A percentile compares a stretch with the other conserved stretches of the same genome.
Evolutionary conservation across 169 alveolate species (phyloP).

Genomic region (Eimeria necatrix): DNA sequence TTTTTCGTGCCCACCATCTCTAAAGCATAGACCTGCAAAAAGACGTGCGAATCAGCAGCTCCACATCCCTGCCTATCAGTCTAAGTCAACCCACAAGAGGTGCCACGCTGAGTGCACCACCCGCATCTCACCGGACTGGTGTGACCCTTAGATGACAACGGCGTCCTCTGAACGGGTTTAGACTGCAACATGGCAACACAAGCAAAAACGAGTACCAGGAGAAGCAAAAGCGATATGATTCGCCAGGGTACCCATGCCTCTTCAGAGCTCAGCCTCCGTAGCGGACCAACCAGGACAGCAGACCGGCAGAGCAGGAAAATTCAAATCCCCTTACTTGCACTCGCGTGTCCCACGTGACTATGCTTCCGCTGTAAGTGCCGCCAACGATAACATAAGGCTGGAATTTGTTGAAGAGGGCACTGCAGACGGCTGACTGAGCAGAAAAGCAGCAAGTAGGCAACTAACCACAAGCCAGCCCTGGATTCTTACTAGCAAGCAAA

Average conservation of each 20-base stretch:
- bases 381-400: constrained; percentile 93
- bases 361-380: constrained; percentile 94
- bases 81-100: too few relatives aligned
- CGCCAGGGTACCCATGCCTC: background rate
- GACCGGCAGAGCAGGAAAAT: too few relatives aligned
- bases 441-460: background rate
- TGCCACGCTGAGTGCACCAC: too few relatives aligned
- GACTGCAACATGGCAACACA: constrained; percentile 63
- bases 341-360: constrained; percentile 95
- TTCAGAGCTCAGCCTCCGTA: background rate
- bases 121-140: constrained; percentile 86
- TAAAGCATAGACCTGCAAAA: constrained; percentile 86
- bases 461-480: too few relatives aligned
- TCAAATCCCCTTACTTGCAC: constrained; percentile 84
- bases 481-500: background rate
- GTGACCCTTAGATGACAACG: constrained; percentile 91
- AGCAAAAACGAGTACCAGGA: background rate
- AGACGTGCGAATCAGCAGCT: background rate
- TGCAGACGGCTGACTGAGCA: constrained; percentile 89
- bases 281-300: too few relatives aligned
- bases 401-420: constrained; percentile 92
- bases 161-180: constrained; percentile 91
- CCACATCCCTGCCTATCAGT: too few relatives aligned
- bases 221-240: too few relatives aligned
- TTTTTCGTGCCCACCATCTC: constrained; percentile 94